Percentiles rank a stretch among this genome's conserved stretches.
Conservation (phyloP, 768 basidiomycete genomes). For the Boletus insuetus region DNA sequence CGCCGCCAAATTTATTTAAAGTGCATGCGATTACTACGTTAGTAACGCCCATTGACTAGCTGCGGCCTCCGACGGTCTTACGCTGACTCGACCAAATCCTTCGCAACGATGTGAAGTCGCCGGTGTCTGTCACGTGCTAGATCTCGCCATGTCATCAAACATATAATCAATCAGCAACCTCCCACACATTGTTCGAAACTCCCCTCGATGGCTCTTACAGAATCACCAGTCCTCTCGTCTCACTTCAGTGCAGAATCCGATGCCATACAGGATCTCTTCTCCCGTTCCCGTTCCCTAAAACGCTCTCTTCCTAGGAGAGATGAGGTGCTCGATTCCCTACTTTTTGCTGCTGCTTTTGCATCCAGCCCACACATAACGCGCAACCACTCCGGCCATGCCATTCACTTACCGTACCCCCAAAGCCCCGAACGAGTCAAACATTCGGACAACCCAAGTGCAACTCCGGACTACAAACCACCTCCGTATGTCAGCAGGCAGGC, state of each 20-base stretch:
- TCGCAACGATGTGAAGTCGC: too few relatives aligned
- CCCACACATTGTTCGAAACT: neutral
- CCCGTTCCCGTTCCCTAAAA: slow-evolving; percentile 44
- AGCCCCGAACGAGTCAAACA: slow-evolving; percentile 54
- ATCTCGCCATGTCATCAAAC: neutral
- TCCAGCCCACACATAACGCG: slow-evolving; percentile 77
- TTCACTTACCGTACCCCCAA: slow-evolving; percentile 53
- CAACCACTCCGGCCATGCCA: slow-evolving; percentile 84
- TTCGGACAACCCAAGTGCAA: slow-evolving; percentile 37
- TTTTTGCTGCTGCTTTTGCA: slow-evolving; percentile 73
- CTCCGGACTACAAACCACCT: slow-evolving; percentile 44
- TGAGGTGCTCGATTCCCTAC: slow-evolving; percentile 72
- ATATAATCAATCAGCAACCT: slow-evolving; percentile 6
- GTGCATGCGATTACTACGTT: too few relatives aligned
- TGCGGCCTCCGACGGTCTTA: too few relatives aligned
- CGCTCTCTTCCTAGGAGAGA: slow-evolving; percentile 55
- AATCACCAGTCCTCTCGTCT: slow-evolving; percentile 29
- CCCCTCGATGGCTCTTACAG: slow-evolving; percentile 26
- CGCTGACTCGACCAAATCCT: too few relatives aligned
- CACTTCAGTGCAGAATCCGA: slow-evolving; percentile 41
- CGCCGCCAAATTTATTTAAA: too few relatives aligned
- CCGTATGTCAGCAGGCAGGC: slow-evolving; percentile 74
- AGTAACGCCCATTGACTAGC: too few relatives aligned
- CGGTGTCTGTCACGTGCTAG: neutral
- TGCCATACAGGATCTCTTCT: slow-evolving; percentile 63